Evolutionary conservation across 495 filamentous ascomycete genomes (phyloP), one percentile per base, ranked within the genome.

Genomic region (Amphirosellinia nigrospora): DNA sequence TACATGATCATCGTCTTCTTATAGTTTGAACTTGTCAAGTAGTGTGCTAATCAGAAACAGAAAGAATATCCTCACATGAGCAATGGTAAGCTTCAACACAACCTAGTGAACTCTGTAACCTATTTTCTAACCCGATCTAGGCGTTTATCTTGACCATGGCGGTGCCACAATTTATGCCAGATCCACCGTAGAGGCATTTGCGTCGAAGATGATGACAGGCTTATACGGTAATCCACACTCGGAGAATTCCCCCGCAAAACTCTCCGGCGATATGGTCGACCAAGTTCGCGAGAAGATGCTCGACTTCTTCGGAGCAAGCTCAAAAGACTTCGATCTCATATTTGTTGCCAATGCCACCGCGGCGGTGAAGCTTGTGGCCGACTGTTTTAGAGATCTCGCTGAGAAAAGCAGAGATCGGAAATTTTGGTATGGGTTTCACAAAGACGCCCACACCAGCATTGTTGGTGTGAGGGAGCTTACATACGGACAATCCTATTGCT

Each of bases 181-280:
- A 74, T 89, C 91, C 15, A 81, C 89, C 28, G 78, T 92, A 32
- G 80, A 86, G 21, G 78, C 83, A 16, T 91, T 92, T 77, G 84
- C 87, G 23, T 66, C 81, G 1, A 86, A 87, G 61, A 82, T 93
- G 76, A 78, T 82, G 9, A 68, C 82, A 3, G 86, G 86, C 70
- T 83, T 94, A 45, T 89, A 89, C 68, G 91, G 92, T 28, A 94
- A 94, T 72, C 92, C 92, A 7, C 92, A 94, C 74, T 94, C 92
- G 0, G 83, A 84, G 32, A 92, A 91, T 43, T 79, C 84, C 10
- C 90, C 92, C 5, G 90, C 91, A 13, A 82, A 84, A 50, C 73
- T 89, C 10, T 86, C 90, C 0, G 89, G 89, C n/a, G 78, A 85
- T 19, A 80, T 84, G 53, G 85, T 93, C 13, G 87, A 92, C 63